Conservation (phyloP, 148 eudicot genomes). For the Fagopyrum homotropicum region DNA sequence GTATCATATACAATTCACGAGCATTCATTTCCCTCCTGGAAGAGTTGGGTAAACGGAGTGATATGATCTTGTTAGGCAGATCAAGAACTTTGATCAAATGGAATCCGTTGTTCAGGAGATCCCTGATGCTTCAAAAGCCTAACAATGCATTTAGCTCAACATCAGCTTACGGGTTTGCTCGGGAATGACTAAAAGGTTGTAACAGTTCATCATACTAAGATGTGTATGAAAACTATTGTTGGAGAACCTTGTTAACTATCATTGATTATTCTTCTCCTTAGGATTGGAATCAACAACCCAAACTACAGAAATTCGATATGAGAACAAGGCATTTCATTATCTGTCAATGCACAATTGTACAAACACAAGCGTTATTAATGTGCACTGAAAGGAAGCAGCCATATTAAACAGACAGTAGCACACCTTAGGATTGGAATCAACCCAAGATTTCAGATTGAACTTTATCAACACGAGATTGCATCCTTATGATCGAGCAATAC, state of each 20-base stretch:
- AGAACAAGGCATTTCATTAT: too few relatives aligned
- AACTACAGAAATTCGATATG: too few relatives aligned
- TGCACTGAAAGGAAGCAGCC: neutral
- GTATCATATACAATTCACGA: neutral
- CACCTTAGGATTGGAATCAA: neutral
- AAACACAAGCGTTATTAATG: neutral
- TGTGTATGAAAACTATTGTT: neutral
- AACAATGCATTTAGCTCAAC: neutral
- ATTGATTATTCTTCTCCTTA: too few relatives aligned
- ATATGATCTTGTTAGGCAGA: neutral
- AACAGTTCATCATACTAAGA: neutral
- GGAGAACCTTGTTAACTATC: neutral
- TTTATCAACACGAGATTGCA: neutral
- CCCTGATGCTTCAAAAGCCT: neutral
- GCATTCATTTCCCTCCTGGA: neutral
- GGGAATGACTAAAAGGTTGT: neutral
- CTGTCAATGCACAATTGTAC: neutral
- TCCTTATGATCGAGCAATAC: neutral
- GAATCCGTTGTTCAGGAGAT: neutral
- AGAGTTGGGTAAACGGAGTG: neutral
- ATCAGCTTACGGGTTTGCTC: neutral
- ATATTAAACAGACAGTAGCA: neutral
- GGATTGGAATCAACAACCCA: too few relatives aligned
- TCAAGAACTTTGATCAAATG: neutral
- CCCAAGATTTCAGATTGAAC: neutral